Evolutionary conservation across 2,329 filamentous ascomycete species (phyloP).

Genomic region (Phaeophleospora eucalypticola): DNA sequence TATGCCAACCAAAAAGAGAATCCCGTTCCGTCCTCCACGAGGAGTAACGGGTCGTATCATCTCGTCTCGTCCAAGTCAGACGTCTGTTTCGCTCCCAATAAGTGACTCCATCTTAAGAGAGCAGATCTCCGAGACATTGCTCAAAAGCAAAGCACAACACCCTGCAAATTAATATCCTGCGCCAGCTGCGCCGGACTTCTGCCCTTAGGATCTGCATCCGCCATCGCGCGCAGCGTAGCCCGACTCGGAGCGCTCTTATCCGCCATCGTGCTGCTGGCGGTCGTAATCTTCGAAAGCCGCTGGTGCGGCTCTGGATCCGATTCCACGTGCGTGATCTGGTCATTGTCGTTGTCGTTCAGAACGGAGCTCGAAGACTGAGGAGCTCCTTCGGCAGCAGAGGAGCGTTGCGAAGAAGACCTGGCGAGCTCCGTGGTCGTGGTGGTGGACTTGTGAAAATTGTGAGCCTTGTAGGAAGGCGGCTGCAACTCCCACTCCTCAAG

Average conservation of each 20-base stretch:
- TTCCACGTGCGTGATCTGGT: slow-evolving; percentile 20
- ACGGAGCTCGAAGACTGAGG: slow-evolving; percentile 18
- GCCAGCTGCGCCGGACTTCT: slow-evolving; percentile 11
- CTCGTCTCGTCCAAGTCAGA: no score
- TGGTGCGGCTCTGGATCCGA: slow-evolving; percentile 16
- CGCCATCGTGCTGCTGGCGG: slow-evolving; percentile 3
- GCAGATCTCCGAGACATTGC: no score
- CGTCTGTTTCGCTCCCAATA: no score
- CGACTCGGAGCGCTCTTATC: slow-evolving; percentile 6
- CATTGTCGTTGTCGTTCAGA: slow-evolving; percentile 9
- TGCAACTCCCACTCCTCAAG: slow-evolving; percentile 40
- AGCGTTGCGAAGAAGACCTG: slow-evolving; percentile 18
- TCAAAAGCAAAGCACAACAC: slow-evolving; percentile 28
- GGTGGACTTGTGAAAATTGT: slow-evolving; percentile 18
- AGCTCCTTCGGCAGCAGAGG: slow-evolving; percentile 10
- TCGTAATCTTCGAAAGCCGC: slow-evolving; percentile 17
- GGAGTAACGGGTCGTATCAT: no score
- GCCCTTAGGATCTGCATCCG: slow-evolving; percentile 12
- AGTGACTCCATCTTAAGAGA: no score
- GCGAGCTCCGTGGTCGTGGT: slow-evolving; percentile 4
- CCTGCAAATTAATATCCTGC: slow-evolving; percentile 14
- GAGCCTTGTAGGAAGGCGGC: slow-evolving; percentile 43
- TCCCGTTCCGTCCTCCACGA: no score
- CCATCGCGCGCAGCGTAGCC: background rate
- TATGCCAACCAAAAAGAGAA: no score